Percentiles rank a stretch among this genome's conserved stretches.
These are phyloP conservation scores for Sclerotinia borealis DNA, from an alignment of 2,329 filamentous ascomycete species.

Conservation along the genomic window DNA sequence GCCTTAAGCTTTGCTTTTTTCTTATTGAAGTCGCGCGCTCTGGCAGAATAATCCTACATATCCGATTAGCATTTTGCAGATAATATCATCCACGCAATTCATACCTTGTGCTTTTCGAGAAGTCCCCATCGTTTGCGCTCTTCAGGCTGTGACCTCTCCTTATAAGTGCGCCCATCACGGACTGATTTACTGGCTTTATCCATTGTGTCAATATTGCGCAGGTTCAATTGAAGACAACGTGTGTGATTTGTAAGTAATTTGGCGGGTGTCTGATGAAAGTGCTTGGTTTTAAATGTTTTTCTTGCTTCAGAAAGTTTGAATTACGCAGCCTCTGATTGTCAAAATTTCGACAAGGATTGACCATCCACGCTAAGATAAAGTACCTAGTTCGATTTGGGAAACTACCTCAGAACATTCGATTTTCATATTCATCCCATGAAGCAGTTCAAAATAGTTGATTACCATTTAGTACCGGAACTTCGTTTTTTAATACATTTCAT, in stretches of 20 bases:
- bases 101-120: slow-evolving; percentile 88
- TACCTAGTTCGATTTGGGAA: slow-evolving; percentile 4
- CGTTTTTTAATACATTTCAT: slow-evolving; percentile 1
- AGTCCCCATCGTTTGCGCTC: slow-evolving; percentile 83
- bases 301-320: background rate
- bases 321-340: background rate
- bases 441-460: background rate
- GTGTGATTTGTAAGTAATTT: background rate
- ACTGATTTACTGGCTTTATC: slow-evolving; percentile 16
- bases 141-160: slow-evolving; percentile 80
- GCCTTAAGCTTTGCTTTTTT: slow-evolving; percentile 56
- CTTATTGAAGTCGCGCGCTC: slow-evolving; percentile 59
- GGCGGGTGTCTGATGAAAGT: background rate
- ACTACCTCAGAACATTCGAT: slow-evolving; percentile 13
- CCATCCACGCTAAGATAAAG: slow-evolving; percentile 1
- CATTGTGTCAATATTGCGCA: slow-evolving; percentile 35
- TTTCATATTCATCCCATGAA: background rate
- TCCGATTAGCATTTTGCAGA: slow-evolving; percentile 4
- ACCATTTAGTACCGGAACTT: background rate
- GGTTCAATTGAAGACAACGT: slow-evolving; percentile 56
- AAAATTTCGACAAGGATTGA: slow-evolving; percentile 4
- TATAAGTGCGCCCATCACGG: slow-evolving; percentile 63
- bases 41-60: slow-evolving; percentile 56
- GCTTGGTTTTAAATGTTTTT: slow-evolving; percentile 3
- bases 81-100: slow-evolving; percentile 11